Conservation (phyloP, 371 early-diverging fungal species). For the Mortierella sp. region DNA sequence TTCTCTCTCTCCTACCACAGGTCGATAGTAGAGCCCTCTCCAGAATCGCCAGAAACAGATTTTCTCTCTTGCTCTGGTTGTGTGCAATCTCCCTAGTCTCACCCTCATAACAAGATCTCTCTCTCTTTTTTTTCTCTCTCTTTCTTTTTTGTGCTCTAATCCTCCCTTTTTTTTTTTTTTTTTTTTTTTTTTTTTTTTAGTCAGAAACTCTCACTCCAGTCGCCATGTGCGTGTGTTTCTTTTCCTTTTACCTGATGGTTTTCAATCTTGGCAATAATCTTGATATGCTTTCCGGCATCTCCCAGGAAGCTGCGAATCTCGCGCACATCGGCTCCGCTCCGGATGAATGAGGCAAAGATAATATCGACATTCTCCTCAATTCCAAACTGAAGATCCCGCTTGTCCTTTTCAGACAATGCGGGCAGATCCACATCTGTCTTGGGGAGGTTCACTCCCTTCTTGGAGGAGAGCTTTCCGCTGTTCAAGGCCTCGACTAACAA, state of each 20-base stretch:
- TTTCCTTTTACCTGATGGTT: conserved; percentile 74
- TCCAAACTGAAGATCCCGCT: conserved; percentile 87
- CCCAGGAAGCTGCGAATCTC: conserved; percentile 84
- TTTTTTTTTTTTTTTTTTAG: too few relatives aligned
- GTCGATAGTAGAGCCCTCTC: too few relatives aligned
- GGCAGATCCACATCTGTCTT: conserved; percentile 85
- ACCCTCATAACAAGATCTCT: too few relatives aligned
- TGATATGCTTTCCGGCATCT: conserved; percentile 81
- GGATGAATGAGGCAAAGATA: conserved; percentile 96
- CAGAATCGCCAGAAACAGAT: too few relatives aligned
- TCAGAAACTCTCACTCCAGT: not conserved
- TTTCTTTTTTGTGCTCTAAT: too few relatives aligned
- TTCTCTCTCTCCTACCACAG: too few relatives aligned
- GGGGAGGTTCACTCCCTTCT: conserved; percentile 91
- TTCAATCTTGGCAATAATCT: conserved; percentile 95
- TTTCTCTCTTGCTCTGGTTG: too few relatives aligned
- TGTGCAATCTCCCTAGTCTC: too few relatives aligned
- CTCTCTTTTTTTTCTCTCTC: too few relatives aligned
- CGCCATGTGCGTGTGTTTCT: conserved; percentile 32
- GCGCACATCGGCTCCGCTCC: conserved; percentile 87
- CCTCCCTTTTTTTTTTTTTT: too few relatives aligned
- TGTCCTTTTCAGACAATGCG: conserved; percentile 93
- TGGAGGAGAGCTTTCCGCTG: conserved; percentile 74
- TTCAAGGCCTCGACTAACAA: conserved; percentile 78
- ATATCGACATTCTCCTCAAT: conserved; percentile 93